phyloP scores from a whole-genome alignment of 164 flowering plant species.

The Brasenia schreberi region DNA sequence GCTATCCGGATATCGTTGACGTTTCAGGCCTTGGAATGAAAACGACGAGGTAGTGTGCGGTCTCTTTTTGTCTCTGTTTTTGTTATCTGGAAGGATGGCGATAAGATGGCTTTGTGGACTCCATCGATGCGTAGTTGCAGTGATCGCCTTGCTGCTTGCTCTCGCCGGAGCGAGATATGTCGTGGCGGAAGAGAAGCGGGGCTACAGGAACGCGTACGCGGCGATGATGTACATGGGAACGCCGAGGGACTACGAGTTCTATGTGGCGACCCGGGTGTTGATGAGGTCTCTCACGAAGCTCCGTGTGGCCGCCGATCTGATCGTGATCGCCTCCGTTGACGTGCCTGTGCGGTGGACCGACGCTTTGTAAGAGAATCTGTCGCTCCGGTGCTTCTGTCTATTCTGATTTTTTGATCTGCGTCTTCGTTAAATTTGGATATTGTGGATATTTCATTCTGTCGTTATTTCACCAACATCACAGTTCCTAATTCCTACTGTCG shows the following conservation, averaged over 20 bases:
- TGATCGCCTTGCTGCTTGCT: background rate
- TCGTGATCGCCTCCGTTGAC: slow-evolving; percentile 85
- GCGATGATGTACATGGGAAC: slow-evolving; percentile 99
- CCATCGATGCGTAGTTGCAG: background rate
- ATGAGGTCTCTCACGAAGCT: slow-evolving; percentile 53
- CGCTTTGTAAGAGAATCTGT: slow-evolving; percentile 47
- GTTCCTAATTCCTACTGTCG: too few relatives aligned
- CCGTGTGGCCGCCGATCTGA: slow-evolving; percentile 64
- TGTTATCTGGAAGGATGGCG: slow-evolving; percentile 1
- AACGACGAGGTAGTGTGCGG: background rate
- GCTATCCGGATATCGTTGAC: background rate
- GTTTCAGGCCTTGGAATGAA: background rate
- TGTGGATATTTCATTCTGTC: too few relatives aligned
- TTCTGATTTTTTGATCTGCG: background rate
- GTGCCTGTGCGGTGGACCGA: slow-evolving; percentile 74
- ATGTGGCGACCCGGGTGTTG: slow-evolving; percentile 79
- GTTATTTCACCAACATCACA: too few relatives aligned
- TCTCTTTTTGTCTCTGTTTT: background rate
- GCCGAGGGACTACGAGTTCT: slow-evolving; percentile 94
- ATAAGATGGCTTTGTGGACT: background rate
- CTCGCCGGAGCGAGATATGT: background rate
- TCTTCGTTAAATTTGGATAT: too few relatives aligned
- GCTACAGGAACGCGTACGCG: slow-evolving; percentile 62
- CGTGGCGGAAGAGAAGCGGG: slow-evolving; percentile 3
- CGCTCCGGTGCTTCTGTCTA: background rate